Base-by-base conservation (phyloP, 169 alveolate species). In the Plasmodium cynomolgi region DNA sequence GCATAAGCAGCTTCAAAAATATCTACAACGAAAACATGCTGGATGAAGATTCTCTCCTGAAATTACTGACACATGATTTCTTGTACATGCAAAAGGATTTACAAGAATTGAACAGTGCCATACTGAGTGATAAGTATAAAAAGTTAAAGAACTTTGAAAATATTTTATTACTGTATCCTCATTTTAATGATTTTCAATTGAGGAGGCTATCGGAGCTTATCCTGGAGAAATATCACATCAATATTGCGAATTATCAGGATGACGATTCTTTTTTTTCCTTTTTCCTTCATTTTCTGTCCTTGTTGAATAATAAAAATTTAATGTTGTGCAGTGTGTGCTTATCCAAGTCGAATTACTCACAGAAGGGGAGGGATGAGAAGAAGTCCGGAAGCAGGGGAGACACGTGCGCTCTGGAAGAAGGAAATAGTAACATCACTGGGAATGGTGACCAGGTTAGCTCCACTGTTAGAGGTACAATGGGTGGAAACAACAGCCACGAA, bases 1-100 rank as follows among this genome's bases (percentile, higher is more conserved):
- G 94, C 82, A 90, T 90, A 79, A 81, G 94, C 34, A 90, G 84
- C 58, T 90, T 90, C 54, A 90, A 90, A 90, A 90, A 90, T 90
- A 90, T 90, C 17, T 90, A 90, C 50, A 90, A 90, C 54, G 90
- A 90, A 62, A 90, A 90, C 72, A 37, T 90, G 74, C 54, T 90
- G 23, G 94, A 90, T 90, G 94, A 90, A 17, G 94, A 90, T 80
- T 80, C 84, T 0, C 73, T 90, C 20, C 73, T 90, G 13, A 90
- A 90, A 68, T 90, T 90, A 44, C 50, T 90, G 29, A 80, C 90
- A 0, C 74, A 90, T 17, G 94, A 90, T 31, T 90, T 90, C 33
- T 68, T 90, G 54, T 79, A 80, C 54, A 31, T 80, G 41, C 94
- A 90, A 6, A 90, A 90, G 23, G 94, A 90, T 62, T 26, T 90